Evolutionary conservation across 2,329 filamentous ascomycete genomes (phyloP).

Genomic region (Colletotrichum cordylinicola): DNA sequence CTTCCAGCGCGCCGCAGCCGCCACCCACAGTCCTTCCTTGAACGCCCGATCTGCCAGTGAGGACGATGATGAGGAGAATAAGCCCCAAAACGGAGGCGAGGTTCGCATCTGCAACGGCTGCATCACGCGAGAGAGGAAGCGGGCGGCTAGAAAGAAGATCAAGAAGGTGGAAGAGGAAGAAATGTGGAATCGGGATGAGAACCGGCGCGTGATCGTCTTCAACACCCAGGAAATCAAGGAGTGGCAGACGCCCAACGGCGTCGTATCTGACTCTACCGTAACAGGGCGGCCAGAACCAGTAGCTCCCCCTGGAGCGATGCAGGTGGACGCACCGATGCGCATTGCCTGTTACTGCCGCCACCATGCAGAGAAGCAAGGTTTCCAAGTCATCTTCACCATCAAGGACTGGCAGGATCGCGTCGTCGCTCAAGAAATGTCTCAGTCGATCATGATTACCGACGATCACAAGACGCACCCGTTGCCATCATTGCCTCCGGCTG

Average conservation of each 20-base stretch:
- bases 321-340: conserved; percentile 88
- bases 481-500: conserved; percentile 31
- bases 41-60: conserved; percentile 37
- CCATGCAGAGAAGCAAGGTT: conserved; percentile 91
- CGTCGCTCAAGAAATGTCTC: conserved; percentile 83
- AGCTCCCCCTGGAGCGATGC: conserved; percentile 64
- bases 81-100: conserved; percentile 87
- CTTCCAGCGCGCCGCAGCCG: conserved; percentile 61
- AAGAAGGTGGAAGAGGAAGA: conserved; percentile 94
- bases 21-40: conserved; percentile 35
- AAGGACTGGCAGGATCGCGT: conserved; percentile 80
- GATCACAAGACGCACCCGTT: conserved; percentile 87
- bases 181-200: conserved; percentile 81
- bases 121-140: conserved; percentile 88
- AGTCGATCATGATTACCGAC: conserved; percentile 95
- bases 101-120: conserved; percentile 93
- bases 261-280: conserved; percentile 42
- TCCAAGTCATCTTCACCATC: conserved; percentile 92
- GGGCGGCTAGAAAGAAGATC: conserved; percentile 89
- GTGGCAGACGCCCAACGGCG: conserved; percentile 64
- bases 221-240: conserved; percentile 89
- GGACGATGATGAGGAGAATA: conserved; percentile 68
- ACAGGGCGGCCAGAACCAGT: conserved; percentile 51
- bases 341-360: conserved; percentile 98
- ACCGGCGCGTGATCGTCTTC: conserved; percentile 85